A percentile compares a stretch with the other conserved stretches of the same genome.
Conservation (phyloP, 2,329 filamentous ascomycete species). For the Aspergillus transmontanensis region DNA sequence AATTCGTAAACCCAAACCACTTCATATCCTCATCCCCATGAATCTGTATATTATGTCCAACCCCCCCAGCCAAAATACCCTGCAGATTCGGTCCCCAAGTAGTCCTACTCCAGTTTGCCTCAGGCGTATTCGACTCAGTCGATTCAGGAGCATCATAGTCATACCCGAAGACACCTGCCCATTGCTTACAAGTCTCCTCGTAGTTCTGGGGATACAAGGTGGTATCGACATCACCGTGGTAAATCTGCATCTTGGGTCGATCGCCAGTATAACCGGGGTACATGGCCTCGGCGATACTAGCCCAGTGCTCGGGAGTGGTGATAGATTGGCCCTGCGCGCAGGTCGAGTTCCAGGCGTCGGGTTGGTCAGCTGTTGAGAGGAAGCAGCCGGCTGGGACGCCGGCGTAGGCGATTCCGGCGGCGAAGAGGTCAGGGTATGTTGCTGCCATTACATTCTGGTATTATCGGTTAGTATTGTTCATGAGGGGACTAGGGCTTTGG, state of each 20-base stretch:
- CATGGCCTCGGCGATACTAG: slow-evolving; percentile 24
- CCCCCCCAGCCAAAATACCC: slow-evolving; percentile 27
- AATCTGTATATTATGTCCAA: slow-evolving; percentile 25
- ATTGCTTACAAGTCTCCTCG: slow-evolving; percentile 60
- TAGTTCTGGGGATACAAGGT: slow-evolving; percentile 58
- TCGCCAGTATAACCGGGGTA: slow-evolving; percentile 44
- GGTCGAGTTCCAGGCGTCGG: slow-evolving; percentile 27
- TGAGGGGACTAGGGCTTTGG: no score
- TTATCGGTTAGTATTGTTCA: neutral
- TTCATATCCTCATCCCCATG: slow-evolving; percentile 25
- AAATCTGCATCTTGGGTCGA: slow-evolving; percentile 60
- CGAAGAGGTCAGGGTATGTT: slow-evolving; percentile 25
- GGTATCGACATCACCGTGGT: slow-evolving; percentile 57
- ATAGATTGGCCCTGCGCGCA: slow-evolving; percentile 23
- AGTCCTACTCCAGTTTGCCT: slow-evolving; percentile 24
- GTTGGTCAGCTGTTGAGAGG: slow-evolving; percentile 17
- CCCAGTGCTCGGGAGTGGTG: slow-evolving; percentile 25
- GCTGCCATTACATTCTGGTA: slow-evolving; percentile 24
- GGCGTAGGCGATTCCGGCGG: slow-evolving; percentile 25
- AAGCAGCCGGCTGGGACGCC: slow-evolving; percentile 27
- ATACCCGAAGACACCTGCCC: slow-evolving; percentile 54
- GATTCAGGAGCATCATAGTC: slow-evolving; percentile 20
- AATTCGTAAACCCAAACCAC: slow-evolving; percentile 27
- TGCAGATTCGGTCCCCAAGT: slow-evolving; percentile 25
- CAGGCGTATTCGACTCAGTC: slow-evolving; percentile 16